These are phyloP conservation scores for Cercospora beticola DNA, from an alignment of 2,329 filamentous ascomycete species.

Conservation along the genomic window DNA sequence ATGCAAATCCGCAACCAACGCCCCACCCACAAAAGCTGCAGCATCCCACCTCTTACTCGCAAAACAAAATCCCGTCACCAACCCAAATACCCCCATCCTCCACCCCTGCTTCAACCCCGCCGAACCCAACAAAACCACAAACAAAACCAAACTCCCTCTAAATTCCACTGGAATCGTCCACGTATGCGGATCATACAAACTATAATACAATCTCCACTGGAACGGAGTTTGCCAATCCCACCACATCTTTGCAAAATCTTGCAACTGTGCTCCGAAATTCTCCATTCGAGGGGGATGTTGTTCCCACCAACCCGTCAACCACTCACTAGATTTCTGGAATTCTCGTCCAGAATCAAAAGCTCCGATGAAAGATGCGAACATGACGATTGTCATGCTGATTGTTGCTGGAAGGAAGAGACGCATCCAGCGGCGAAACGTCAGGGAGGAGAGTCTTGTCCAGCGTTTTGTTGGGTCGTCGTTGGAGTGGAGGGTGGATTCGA, in stretches of 20 bases:
- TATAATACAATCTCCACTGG: constrained; percentile 11
- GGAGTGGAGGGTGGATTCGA: not conserved
- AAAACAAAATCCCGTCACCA: constrained; percentile 12
- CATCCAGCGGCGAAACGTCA: constrained; percentile 17
- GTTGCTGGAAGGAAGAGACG: constrained; percentile 18
- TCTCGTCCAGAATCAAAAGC: constrained; percentile 14
- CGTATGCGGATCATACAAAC: constrained; percentile 18
- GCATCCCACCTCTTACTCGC: constrained; percentile 17
- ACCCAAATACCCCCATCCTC: constrained; percentile 3
- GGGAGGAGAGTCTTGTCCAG: not conserved
- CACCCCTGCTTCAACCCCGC: constrained; percentile 11
- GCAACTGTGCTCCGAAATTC: not conserved
- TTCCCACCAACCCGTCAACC: constrained; percentile 17
- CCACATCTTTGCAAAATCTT: constrained; percentile 13
- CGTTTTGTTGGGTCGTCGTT: not conserved
- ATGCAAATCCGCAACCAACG: constrained; percentile 18
- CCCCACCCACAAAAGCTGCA: constrained; percentile 18
- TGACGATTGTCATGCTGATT: constrained; percentile 19
- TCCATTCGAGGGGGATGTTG: constrained; percentile 17
- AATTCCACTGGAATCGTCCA: constrained; percentile 23
- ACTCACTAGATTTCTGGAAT: constrained; percentile 4
- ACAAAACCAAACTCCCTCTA: constrained; percentile 16
- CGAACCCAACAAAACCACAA: constrained; percentile 17
- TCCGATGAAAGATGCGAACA: constrained; percentile 12
- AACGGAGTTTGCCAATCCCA: constrained; percentile 15